Evolutionary conservation across 1,139 yeast genomes (phyloP), one percentile per base, ranked within the genome.

Genomic region (Geotrichum cucujoidarum): DNA sequence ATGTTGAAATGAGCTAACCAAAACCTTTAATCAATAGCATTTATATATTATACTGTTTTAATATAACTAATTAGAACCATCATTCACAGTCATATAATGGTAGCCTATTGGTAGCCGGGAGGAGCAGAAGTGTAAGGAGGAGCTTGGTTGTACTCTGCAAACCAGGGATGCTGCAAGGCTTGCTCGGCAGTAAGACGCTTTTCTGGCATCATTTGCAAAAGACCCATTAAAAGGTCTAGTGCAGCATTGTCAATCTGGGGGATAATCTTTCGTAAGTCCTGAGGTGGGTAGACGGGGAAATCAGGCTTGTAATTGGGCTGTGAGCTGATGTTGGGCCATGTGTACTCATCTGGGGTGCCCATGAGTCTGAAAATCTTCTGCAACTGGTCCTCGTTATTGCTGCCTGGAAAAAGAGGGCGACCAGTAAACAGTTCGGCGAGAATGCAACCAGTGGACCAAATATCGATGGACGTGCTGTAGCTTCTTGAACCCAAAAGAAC

Each of bases 401-500:
- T 80, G 2, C 99, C 99, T 1, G 98, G 96, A 66, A 92, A 92
- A 49, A 92, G 71, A 0, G 99, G 97, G 59, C 92, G 83, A n/a
- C 98, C 98, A 8, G 96, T 87, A 58, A 92, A 83, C 98, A 92
- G 92, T 65, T 92, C 99, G 1, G 97, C 97, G 64, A 92, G 75
- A 48, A 92, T 92, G 68, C 98, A 92, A 11, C 99, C 99, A 20
- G 96, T 95, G 25, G 97, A 88, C 99, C 99, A 92, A 69, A 92
- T 89, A 67, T 92, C 99, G 55, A 92, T 92, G 1, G 96, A 87
- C 0, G 98, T 92, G 29, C 96, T 85, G 67, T 92, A 92, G 43
- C 95, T 89, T 57, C 97, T 78, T 0, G 96, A 87, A 0, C 99
- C 99, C 67, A 92, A 77, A 48, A 92, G 72, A 36, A 92, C 98